Percentiles rank a stretch among this genome's conserved stretches.
phyloP scores from a whole-genome alignment of 108 stramenopile genomes.

The Conticribra weissflogii region DNA sequence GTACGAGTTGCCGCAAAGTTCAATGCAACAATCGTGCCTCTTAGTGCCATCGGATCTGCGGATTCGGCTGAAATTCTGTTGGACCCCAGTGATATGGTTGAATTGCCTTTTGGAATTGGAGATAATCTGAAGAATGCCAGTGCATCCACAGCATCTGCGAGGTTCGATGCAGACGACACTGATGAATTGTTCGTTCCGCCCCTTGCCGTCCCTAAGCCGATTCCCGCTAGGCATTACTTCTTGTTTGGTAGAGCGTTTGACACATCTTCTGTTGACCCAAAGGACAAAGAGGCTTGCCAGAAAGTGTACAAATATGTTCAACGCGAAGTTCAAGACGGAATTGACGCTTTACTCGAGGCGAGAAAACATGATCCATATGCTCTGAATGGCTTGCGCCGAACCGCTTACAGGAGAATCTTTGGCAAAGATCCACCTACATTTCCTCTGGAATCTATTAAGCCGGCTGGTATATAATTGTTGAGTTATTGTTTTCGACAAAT shows the following conservation, averaged over 20 bases:
- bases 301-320: constrained; percentile 60
- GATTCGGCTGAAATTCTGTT: constrained; percentile 74
- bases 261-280: constrained; percentile 62
- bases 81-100: constrained; percentile 64
- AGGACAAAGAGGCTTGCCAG: constrained; percentile 67
- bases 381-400: constrained; percentile 35
- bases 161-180: constrained; percentile 62
- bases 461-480: no score
- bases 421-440: constrained; percentile 52
- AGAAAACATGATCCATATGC: constrained; percentile 71
- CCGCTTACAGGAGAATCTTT: constrained; percentile 25
- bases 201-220: constrained; percentile 62
- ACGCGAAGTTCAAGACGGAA: constrained; percentile 64
- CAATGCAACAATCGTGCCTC: constrained; percentile 92
- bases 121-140: constrained; percentile 54
- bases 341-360: constrained; percentile 77
- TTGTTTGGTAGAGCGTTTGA: constrained; percentile 78
- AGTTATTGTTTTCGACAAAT: no score
- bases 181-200: constrained; percentile 79
- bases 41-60: constrained; percentile 90
- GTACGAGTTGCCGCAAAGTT: constrained; percentile 89
- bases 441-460: constrained; percentile 34
- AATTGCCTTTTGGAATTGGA: constrained; percentile 80
- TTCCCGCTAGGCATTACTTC: constrained; percentile 87
- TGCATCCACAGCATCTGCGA: constrained; percentile 56